A percentile compares a stretch with the other conserved stretches of the same genome.
Conservation (phyloP, 495 filamentous ascomycete species). For the Pyrenula aspistea region DNA sequence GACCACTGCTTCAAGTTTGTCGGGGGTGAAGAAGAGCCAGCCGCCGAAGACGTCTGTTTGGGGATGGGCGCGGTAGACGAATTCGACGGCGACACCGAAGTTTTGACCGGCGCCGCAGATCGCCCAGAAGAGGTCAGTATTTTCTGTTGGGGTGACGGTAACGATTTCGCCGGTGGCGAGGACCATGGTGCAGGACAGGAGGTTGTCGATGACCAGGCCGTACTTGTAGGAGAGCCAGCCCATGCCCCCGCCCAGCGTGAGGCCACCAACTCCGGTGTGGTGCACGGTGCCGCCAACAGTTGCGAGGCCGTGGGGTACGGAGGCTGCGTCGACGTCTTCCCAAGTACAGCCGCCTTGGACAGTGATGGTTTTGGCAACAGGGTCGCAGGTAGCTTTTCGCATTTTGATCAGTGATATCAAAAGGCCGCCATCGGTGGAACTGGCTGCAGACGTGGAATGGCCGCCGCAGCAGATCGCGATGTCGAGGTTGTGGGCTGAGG, state of each 20-base stretch:
- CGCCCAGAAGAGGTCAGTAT: constrained; percentile 35
- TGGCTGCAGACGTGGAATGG: constrained; percentile 37
- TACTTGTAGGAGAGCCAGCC: constrained; percentile 36
- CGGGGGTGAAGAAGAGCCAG: constrained; percentile 24
- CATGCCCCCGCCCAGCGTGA: constrained; percentile 46
- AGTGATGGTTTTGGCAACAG: constrained; percentile 26
- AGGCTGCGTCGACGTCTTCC: constrained; percentile 42
- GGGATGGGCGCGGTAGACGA: constrained; percentile 32
- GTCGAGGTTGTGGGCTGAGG: constrained; percentile 26
- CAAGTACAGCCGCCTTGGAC: constrained; percentile 42
- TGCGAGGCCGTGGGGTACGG: constrained; percentile 34
- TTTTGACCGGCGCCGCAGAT: constrained; percentile 33
- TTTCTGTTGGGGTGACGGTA: constrained; percentile 21
- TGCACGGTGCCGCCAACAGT: constrained; percentile 50
- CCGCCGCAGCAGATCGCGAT: constrained; percentile 41
- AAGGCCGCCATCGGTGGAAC: constrained; percentile 31
- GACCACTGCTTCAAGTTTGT: constrained; percentile 27
- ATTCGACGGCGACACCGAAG: constrained; percentile 34
- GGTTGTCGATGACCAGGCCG: constrained; percentile 41
- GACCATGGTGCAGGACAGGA: constrained; percentile 34
- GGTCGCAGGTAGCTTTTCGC: constrained; percentile 33
- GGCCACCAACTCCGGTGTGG: constrained; percentile 45
- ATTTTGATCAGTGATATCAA: constrained; percentile 44
- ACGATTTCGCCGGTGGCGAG: constrained; percentile 35
- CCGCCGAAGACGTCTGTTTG: constrained; percentile 37